These are phyloP conservation scores for Vitis amurensis DNA, from an alignment of 164 flowering plant species.

Conservation along the genomic window DNA sequence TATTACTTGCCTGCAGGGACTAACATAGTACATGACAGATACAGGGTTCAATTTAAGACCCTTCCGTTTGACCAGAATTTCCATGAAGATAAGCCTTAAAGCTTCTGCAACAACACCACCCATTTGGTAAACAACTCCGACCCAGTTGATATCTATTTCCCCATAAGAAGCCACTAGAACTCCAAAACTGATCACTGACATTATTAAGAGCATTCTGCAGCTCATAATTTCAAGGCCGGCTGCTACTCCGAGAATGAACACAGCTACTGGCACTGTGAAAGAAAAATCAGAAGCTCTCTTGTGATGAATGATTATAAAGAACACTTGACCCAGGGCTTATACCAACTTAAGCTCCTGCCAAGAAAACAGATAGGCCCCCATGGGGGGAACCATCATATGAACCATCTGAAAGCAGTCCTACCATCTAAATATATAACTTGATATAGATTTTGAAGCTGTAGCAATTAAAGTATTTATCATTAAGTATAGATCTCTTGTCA, in stretches of 20 bases:
- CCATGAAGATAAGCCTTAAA: conserved; percentile 95
- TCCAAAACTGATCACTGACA: conserved; percentile 97
- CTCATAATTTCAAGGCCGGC: conserved; percentile 94
- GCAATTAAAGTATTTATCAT: no score
- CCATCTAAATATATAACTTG: background rate
- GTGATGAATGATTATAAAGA: background rate
- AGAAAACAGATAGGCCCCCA: conserved; percentile 5
- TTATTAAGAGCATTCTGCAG: conserved; percentile 89
- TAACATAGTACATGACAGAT: conserved; percentile 93
- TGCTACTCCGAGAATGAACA: conserved; percentile 87
- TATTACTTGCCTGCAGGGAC: conserved; percentile 88
- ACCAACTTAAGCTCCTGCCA: background rate
- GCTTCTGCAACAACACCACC: conserved; percentile 99
- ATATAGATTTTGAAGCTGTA: no score
- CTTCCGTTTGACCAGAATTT: conserved; percentile 90
- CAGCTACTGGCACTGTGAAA: conserved; percentile 95
- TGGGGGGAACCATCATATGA: background rate
- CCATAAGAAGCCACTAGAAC: conserved; percentile 97
- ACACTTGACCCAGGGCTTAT: background rate
- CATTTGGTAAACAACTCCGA: conserved; percentile 99
- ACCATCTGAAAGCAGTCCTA: background rate
- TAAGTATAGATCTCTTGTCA: background rate
- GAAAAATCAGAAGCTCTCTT: conserved; percentile 3
- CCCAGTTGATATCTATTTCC: conserved; percentile 86
- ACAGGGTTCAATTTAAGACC: conserved; percentile 87